phyloP scores from a whole-genome alignment of 495 filamentous ascomycete genomes.

The Penicillium pulvis region DNA sequence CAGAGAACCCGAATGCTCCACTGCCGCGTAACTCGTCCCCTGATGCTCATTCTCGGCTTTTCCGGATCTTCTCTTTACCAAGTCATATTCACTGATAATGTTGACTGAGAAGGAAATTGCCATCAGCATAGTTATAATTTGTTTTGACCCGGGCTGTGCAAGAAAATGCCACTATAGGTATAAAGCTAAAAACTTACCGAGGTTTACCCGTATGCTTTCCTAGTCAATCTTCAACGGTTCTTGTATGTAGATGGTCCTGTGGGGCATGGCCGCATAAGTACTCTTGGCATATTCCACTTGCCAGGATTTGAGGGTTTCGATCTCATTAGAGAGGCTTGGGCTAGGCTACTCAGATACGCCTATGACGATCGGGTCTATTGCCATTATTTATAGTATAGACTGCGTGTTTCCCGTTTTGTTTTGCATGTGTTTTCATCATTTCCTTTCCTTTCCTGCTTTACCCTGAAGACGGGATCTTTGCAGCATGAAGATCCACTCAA shows the following conservation, averaged over 20 bases:
- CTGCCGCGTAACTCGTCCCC: conserved; percentile 1
- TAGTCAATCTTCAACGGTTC: background rate
- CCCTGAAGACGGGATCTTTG: background rate
- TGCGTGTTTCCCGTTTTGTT: background rate
- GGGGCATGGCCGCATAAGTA: background rate
- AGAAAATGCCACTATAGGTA: too few species aligned
- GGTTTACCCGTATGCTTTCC: background rate
- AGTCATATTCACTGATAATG: background rate
- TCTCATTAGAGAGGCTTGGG: background rate
- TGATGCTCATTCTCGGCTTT: background rate
- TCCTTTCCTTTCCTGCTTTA: background rate
- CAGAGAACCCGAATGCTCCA: background rate
- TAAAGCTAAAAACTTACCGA: too few species aligned
- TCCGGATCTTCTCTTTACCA: background rate
- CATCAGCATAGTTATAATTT: too few species aligned
- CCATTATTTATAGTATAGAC: background rate
- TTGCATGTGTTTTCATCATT: background rate
- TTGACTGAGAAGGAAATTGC: too few species aligned
- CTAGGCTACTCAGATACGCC: background rate
- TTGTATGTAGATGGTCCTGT: background rate
- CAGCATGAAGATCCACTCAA: conserved; percentile 1
- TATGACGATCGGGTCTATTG: background rate
- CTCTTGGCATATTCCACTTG: background rate
- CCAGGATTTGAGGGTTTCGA: background rate
- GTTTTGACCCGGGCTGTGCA: too few species aligned